Evolutionary conservation across 2,329 filamentous ascomycete genomes (phyloP), one percentile per base, ranked within the genome.

Genomic region (Penicillium sp.): DNA sequence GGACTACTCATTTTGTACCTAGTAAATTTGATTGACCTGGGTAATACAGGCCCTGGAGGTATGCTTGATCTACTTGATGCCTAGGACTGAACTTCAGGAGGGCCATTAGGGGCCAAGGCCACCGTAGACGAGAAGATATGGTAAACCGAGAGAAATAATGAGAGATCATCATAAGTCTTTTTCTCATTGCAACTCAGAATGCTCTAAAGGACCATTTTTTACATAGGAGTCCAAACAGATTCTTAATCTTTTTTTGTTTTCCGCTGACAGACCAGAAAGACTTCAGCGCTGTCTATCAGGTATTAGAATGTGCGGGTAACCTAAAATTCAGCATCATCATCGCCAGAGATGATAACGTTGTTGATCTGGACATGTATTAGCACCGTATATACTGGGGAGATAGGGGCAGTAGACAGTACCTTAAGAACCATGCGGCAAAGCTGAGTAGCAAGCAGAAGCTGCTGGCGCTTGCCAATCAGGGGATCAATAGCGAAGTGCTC

Each of bases 401-500:
- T 11, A 19, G 19, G 16, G 10, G 33, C 26, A 27, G 29, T 52
- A 60, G 55, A 45, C 62, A 71, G 53, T 73, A 93, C 87, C 87
- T 96, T 97, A 67, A 97, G 84, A 66, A 97, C 93, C 93, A 99
- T 98, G 66, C 95, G 88, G 82, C 95, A 98, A 66, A 99, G 82
- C 81, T 99, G 95, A 52, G 96, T 99, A 31, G 95, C 95, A 64
- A 99, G 85, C 80, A 97, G 87, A 60, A 99, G 85, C 80, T 99
- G 95, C 81, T 97, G 93, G 78, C 91, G 90, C 85, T 99, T 99
- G 68, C 95, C 95, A 74, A 99, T 99, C 72, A 99, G 81, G 53
- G 95, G 96, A 74, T 99, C 95, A 73, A 99, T 98, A 65, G 97
- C 95, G 77, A 99, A 99, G 65, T 95, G 91, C 67, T 96, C 88